phyloP scores from a whole-genome alignment of 2,329 filamentous ascomycete genomes.

The Polytolypa hystricis region DNA sequence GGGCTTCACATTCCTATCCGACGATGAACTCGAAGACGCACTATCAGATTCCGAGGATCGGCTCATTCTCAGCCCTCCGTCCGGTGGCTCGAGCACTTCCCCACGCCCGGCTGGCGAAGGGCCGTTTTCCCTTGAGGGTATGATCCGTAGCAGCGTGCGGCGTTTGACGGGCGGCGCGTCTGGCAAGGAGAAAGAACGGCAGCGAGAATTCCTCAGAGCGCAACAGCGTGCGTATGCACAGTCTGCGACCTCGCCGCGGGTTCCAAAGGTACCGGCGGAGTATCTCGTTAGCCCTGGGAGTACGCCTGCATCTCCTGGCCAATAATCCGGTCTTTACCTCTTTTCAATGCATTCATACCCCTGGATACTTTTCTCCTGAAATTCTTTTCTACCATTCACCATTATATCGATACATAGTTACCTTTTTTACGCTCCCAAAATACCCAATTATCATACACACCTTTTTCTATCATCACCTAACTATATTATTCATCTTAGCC shows the following conservation, averaged over 20 bases:
- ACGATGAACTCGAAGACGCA: conserved; percentile 66
- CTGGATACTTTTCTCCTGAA: no score
- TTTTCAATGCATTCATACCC: no score
- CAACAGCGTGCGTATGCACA: conserved; percentile 32
- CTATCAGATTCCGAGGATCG: conserved; percentile 78
- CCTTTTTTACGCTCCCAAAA: no score
- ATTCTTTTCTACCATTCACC: no score
- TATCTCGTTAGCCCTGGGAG: conserved; percentile 29
- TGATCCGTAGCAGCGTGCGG: conserved; percentile 37
- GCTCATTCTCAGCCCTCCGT: conserved; percentile 18
- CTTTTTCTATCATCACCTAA: no score
- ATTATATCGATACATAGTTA: no score
- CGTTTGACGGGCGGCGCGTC: conserved; percentile 35
- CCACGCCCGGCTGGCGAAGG: conserved; percentile 28
- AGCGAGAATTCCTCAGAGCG: conserved; percentile 32
- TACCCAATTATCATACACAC: no score
- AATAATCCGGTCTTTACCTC: not conserved
- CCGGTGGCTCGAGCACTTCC: conserved; percentile 14
- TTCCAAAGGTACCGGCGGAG: conserved; percentile 38
- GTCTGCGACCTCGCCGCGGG: conserved; percentile 27
- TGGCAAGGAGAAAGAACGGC: conserved; percentile 33
- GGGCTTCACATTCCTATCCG: conserved; percentile 54
- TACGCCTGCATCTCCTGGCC: conserved; percentile 5
- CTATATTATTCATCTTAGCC: no score
- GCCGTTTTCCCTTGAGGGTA: conserved; percentile 34